Evolutionary conservation across 331 rosid genomes (phyloP).

Genomic region (Quercus lobata): DNA sequence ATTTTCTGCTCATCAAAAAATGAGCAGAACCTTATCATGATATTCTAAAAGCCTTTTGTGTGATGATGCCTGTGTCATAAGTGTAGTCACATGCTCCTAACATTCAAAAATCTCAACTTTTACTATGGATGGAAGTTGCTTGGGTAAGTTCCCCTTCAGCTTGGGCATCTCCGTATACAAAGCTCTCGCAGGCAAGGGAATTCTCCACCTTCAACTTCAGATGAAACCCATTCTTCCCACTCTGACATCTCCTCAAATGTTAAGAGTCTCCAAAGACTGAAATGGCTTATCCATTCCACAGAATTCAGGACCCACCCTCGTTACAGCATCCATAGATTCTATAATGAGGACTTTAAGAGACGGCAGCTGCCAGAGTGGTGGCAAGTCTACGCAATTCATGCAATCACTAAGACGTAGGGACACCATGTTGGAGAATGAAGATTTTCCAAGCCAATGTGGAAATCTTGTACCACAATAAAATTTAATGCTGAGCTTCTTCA

Average conservation of each 20-base stretch:
- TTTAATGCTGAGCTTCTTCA: slow-evolving; percentile 27
- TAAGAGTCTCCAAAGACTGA: slow-evolving; percentile 30
- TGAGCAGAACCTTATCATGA: not conserved
- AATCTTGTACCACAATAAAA: slow-evolving; percentile 36
- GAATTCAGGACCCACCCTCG: slow-evolving; percentile 21
- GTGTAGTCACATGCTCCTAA: slow-evolving; percentile 19
- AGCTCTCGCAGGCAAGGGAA: slow-evolving; percentile 25
- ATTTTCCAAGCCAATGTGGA: slow-evolving; percentile 32
- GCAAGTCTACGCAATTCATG: slow-evolving; percentile 25
- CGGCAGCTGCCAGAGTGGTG: slow-evolving; percentile 39
- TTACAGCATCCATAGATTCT: slow-evolving; percentile 18
- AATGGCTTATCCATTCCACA: slow-evolving; percentile 14
- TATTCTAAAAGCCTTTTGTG: not conserved
- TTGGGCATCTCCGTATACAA: slow-evolving; percentile 26
- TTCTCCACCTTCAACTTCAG: not conserved
- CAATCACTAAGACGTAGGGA: slow-evolving; percentile 21
- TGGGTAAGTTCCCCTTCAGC: slow-evolving; percentile 29
- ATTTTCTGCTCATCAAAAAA: too few relatives aligned
- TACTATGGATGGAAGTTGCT: slow-evolving; percentile 30
- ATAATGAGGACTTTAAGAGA: slow-evolving; percentile 26
- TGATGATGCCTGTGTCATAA: slow-evolving; percentile 9
- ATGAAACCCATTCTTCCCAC: slow-evolving; percentile 28
- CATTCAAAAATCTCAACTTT: slow-evolving; percentile 20
- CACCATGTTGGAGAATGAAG: slow-evolving; percentile 18
- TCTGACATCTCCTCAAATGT: slow-evolving; percentile 19